Conservation (phyloP, 306 rosid species). For the Cucumis cinereus region DNA sequence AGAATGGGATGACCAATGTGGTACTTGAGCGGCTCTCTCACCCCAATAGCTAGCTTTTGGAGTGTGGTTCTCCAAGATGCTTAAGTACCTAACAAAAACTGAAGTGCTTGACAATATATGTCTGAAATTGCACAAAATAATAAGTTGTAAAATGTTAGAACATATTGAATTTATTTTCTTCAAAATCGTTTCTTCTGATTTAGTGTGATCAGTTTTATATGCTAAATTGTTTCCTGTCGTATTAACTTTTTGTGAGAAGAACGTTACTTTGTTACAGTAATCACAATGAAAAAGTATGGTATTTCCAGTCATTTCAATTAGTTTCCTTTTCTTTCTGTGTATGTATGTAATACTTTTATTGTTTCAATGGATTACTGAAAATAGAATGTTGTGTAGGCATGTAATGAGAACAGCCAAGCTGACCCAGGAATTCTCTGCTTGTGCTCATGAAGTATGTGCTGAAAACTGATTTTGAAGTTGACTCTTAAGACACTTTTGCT, state of each 20-base stretch:
- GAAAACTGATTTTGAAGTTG: slow-evolving; percentile 8
- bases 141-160: neutral
- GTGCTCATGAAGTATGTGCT: slow-evolving; percentile 48
- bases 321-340: neutral
- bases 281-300: neutral
- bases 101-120: neutral
- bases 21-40: no score
- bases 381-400: slow-evolving; percentile 28
- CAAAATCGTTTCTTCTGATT: neutral
- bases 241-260: neutral
- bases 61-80: no score
- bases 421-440: slow-evolving; percentile 60
- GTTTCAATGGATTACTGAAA: slow-evolving; percentile 12
- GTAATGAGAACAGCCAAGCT: slow-evolving; percentile 50
- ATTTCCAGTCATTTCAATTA: neutral
- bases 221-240: neutral
- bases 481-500: slow-evolving; percentile 6
- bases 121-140: neutral
- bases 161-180: neutral
- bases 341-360: slow-evolving; percentile 8
- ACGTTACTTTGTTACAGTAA: neutral
- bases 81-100: neutral
- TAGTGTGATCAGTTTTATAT: neutral
- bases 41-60: no score
- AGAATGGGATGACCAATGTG: no score